These are phyloP conservation scores for Podila clonocystis DNA, from an alignment of 192 early-diverging fungal species.

Conservation along the genomic window DNA sequence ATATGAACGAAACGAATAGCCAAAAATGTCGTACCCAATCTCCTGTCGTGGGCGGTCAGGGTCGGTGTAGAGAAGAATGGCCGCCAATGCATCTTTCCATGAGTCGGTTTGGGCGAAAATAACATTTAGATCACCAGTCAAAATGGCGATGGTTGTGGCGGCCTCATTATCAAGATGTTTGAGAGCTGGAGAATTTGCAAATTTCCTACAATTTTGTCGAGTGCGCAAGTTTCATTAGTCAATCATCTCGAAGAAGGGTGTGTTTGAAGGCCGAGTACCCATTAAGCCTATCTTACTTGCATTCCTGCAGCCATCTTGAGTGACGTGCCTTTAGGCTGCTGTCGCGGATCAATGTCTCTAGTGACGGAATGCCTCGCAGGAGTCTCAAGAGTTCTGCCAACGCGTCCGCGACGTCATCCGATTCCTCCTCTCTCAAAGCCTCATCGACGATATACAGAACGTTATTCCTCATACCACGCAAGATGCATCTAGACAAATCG, in stretches of 20 bases:
- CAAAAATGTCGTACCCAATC: constrained; percentile 10
- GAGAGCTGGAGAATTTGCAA: constrained; percentile 8
- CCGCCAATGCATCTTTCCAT: constrained; percentile 65
- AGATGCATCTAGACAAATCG: constrained; percentile 18
- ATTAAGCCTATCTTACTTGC: constrained; percentile 17
- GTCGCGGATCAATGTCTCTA: constrained; percentile 7
- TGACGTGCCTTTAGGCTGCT: constrained; percentile 13
- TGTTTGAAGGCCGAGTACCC: too few relatives aligned
- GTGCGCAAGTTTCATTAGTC: not conserved
- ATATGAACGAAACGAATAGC: not conserved
- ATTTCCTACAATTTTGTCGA: constrained; percentile 12
- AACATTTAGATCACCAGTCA: constrained; percentile 50
- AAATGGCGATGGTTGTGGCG: constrained; percentile 10
- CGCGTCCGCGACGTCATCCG: constrained; percentile 23
- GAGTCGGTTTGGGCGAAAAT: constrained; percentile 50
- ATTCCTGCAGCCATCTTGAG: constrained; percentile 28
- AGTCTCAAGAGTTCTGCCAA: constrained; percentile 19
- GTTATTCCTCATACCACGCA: constrained; percentile 30
- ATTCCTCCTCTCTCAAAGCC: constrained; percentile 28
- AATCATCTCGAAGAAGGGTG: not conserved
- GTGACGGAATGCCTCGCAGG: constrained; percentile 21
- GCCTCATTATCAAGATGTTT: constrained; percentile 15
- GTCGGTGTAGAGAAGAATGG: constrained; percentile 60
- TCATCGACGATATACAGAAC: constrained; percentile 36
- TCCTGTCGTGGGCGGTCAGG: constrained; percentile 48